Evolutionary conservation across 1,284 basidiomycete genomes (phyloP), one percentile per base, ranked within the genome.

Genomic region (Ustilago cynodontis): DNA sequence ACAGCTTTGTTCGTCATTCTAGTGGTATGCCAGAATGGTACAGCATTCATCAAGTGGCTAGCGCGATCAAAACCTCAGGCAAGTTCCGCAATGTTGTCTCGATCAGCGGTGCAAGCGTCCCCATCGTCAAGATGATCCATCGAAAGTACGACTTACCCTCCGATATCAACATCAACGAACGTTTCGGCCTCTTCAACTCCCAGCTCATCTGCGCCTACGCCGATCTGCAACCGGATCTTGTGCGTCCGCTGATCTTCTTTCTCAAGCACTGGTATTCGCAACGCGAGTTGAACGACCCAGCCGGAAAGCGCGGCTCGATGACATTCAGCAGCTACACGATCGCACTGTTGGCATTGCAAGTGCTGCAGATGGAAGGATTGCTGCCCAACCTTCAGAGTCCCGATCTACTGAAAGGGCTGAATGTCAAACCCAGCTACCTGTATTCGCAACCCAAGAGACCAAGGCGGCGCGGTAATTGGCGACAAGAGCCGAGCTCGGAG

Each of bases 311-410:
- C 22, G 80, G 82, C 1, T 58, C 43, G 8, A 59, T 65, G 59
- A 74, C 72, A 3, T 74, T 83, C 64, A 79, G 71, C 53, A 78
- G 75, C 49, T 83, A 83, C 72, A 78, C 82, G 4, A 70, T 82
- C n/a, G 68, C 72, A 7, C 71, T 83, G 14, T 68, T 81, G 72
- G 80, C 79, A 10, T 76, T 87, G 54, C 74, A 83, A 24, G 85
- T 83, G 52, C 79, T 87, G 7, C 86, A 87, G 62, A 47, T 67
- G 1, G 62, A 73, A 49, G 68, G 71, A 0, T 37, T 85, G 41
- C 65, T 87, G 18, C 86, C 86, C 1, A 87, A 87, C 53, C 70
- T 87, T 5, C 86, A 87, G 49, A 77, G 78, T 47, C 56, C 71
- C 2, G 24, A 35, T 5, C 67, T 86, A 7, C 80, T 86, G 33